Conservation (phyloP, 108 stramenopile genomes). For the Fistulifera pelliculosa region DNA sequence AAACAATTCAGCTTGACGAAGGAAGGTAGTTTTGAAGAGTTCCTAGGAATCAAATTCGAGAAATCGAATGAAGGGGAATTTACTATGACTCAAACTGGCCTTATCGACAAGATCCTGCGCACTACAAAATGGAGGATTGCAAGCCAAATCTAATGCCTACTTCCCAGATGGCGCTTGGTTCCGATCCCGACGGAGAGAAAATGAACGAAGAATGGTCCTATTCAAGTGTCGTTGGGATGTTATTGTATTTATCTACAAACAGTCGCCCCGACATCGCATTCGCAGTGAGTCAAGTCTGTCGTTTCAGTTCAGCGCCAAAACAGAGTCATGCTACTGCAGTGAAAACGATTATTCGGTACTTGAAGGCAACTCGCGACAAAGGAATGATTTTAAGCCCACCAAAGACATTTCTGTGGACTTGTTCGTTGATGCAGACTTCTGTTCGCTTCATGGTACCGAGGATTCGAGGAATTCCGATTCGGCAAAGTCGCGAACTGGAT, state of each 20-base stretch:
- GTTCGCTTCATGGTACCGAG: conserved; percentile 21
- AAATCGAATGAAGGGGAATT: background rate
- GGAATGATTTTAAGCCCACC: conserved; percentile 27
- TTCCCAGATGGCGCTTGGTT: conserved; percentile 17
- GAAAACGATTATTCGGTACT: conserved; percentile 37
- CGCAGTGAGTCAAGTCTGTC: conserved; percentile 35
- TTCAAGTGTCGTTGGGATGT: conserved; percentile 31
- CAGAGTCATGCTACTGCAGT: conserved; percentile 30
- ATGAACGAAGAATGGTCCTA: conserved; percentile 27
- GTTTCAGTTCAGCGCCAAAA: conserved; percentile 22
- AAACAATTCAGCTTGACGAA: conserved; percentile 11
- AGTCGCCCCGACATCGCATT: conserved; percentile 30
- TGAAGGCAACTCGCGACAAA: conserved; percentile 21
- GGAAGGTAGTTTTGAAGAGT: conserved; percentile 20
- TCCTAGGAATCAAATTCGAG: conserved; percentile 19
- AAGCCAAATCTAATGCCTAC: conserved; percentile 25
- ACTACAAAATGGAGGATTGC: conserved; percentile 34
- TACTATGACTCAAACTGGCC: conserved; percentile 29
- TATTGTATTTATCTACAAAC: conserved; percentile 29
- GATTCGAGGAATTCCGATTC: conserved; percentile 12
- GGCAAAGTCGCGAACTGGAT: conserved; percentile 37
- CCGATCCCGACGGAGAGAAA: conserved; percentile 24
- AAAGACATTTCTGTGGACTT: conserved; percentile 16
- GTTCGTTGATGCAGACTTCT: conserved; percentile 43
- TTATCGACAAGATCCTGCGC: conserved; percentile 30